Evolutionary conservation across 1,284 basidiomycete genomes (phyloP), one percentile per base, ranked within the genome.

Genomic region (Cutaneotrichosporon cavernicola): DNA sequence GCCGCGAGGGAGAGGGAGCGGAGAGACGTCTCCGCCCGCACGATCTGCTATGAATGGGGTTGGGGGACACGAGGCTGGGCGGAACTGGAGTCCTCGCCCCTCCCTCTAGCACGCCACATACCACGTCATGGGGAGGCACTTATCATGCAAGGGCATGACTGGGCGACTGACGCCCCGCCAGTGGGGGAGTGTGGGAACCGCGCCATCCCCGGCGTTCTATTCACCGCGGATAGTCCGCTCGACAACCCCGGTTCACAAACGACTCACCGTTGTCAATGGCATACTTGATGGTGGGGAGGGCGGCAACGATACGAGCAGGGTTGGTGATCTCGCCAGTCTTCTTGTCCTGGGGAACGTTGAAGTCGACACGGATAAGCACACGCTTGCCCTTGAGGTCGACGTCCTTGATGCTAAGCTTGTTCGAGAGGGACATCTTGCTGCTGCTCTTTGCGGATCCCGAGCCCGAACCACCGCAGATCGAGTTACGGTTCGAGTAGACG

Each of bases 321-420:
- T 98, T 99, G 62, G 96, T 97, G 85, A 99, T 96, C 63, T 63
- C 61, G 80, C 89, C 88, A 63, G 89, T 89, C 76, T 89, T 85
- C 83, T 84, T 84, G 74, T 84, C 83, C 72, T 76, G 75, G 71
- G 96, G 96, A 71, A 99, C 96, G 83, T 99, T 99, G 85, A 99
- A 99, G 86, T 99, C 97, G 74, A 98, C 92, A 70, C 93, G 90
- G 80, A 97, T 92, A 74, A 97, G 89, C 76, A 98, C 94, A 72
- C 91, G 90, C 73, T 81, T 79, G 79, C 84, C 90, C 76, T 88
- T 88, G 84, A 98, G 89, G 74, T 90, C 87, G 78, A 95, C 84
- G 83, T 98, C 96, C 71, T 89, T 91, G 83, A 99, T 93, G 70
- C 89, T 86, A 72, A 96, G 87, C 81, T 96, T 98, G 84, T 89